Percentiles rank a stretch among this genome's conserved stretches.
phyloP scores from a whole-genome alignment of 2,329 filamentous ascomycete species.

The Tolypocladium ovalisporum region DNA sequence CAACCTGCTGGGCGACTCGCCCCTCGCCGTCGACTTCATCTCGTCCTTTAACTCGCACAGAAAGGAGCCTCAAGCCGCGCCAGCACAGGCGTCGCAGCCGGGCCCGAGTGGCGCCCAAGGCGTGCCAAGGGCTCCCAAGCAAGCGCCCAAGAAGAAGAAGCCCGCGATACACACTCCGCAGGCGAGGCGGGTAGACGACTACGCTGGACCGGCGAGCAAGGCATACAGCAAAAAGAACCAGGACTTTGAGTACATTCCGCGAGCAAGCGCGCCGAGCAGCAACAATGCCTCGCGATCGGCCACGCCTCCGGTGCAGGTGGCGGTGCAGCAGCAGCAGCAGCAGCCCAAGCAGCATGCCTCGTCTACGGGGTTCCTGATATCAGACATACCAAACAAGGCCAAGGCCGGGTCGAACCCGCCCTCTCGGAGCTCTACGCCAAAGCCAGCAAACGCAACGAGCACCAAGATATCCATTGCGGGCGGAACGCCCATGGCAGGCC shows the following conservation, averaged over 20 bases:
- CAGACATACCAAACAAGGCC: slow-evolving; percentile 52
- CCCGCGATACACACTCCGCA: slow-evolving; percentile 51
- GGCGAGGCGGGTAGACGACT: slow-evolving; percentile 47
- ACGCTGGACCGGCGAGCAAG: slow-evolving; percentile 53
- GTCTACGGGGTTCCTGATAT: slow-evolving; percentile 69
- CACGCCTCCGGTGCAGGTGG: slow-evolving; percentile 17
- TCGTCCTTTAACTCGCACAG: slow-evolving; percentile 67
- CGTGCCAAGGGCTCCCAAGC: slow-evolving; percentile 35
- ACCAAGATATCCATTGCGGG: slow-evolving; percentile 66
- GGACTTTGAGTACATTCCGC: slow-evolving; percentile 62
- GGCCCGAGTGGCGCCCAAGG: slow-evolving; percentile 20
- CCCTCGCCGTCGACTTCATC: slow-evolving; percentile 66
- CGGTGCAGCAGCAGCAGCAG: slow-evolving; percentile 27
- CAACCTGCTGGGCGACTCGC: slow-evolving; percentile 78
- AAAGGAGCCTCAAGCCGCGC: slow-evolving; percentile 22
- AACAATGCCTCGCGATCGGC: slow-evolving; percentile 24
- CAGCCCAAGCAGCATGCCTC: slow-evolving; percentile 39
- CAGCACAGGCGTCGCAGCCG: slow-evolving; percentile 2
- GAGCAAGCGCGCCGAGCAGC: slow-evolving; percentile 27
- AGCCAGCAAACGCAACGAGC: slow-evolving; percentile 35
- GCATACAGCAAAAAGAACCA: slow-evolving; percentile 65
- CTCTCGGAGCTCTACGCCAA: slow-evolving; percentile 43
- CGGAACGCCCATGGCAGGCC: slow-evolving; percentile 72
- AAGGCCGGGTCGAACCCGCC: slow-evolving; percentile 43
- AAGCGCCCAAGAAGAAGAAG: slow-evolving; percentile 45